Evolutionary conservation across 306 rosid genomes (phyloP), one percentile per base, ranked within the genome.

Genomic region (Fragaria iinumae): DNA sequence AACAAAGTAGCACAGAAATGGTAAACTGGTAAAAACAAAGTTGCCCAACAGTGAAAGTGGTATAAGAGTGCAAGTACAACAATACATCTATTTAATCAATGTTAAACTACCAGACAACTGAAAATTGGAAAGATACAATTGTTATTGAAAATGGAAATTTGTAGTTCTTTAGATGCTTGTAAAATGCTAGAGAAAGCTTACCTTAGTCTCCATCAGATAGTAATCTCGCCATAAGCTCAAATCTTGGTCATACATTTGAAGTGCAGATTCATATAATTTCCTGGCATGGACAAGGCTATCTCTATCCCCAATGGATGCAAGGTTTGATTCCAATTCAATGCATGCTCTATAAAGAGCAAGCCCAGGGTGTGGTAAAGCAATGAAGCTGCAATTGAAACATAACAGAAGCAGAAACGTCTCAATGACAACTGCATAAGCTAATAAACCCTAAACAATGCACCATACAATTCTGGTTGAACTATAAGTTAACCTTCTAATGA

Each of bases 341-440:
- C 97, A 92, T 18, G 83, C 83, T 66, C 73, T 87, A 81, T 83
- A 89, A 73, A 87, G 44, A 55, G 82, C 92, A 79, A 92, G 90
- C 77, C 99, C 96, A 0, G 99, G 96, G 84, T 71, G 97, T 27
- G 97, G 97, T 71, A 92, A 81, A 79, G 89, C 89, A 48, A 85
- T 84, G 86, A 80, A 95, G 73, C 99, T 95, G 97, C 81, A 87
- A 78, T 75, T 63, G 72, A 64, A 60, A 77, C 68, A 72, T 18
- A 21, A 32, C n/a, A 70, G 6, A 68, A 63, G 52, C 50, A 53
- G 44, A 39, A 45, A 12, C 20, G 63, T 77, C 29, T 76, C 41
- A 38, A 55, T 14, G 25, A 68, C 4, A 73, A 79, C 67, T 34
- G 38, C 50, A 43, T 25, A 53, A 76, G 67, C 76, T 52, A 72